Conservation (phyloP, 306 rosid genomes). For the Sophora flavescens region DNA sequence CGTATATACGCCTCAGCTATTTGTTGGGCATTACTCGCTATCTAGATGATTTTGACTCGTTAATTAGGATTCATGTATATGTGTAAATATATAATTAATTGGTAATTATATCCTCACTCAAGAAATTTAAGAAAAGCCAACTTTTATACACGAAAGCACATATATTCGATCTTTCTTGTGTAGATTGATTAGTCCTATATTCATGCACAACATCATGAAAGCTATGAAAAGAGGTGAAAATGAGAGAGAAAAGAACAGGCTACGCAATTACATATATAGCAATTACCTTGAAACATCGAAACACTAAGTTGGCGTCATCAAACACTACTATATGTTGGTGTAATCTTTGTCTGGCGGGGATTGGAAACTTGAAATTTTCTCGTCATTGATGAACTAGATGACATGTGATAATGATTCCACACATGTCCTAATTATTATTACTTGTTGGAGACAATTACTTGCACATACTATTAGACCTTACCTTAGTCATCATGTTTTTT, state of each 20-base stretch:
- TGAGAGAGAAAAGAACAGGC: background rate
- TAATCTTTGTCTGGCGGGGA: constrained; percentile 37
- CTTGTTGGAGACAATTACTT: constrained; percentile 17
- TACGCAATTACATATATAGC: constrained; percentile 36
- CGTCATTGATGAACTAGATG: constrained; percentile 47
- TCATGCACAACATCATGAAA: constrained; percentile 41
- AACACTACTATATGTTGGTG: background rate
- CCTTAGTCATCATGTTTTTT: constrained; percentile 21
- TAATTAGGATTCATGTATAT: constrained; percentile 29
- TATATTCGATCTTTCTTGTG: constrained; percentile 38
- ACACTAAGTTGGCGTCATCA: constrained; percentile 29
- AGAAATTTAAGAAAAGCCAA: constrained; percentile 19
- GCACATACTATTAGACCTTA: constrained; percentile 22
- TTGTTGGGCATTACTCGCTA: constrained; percentile 48
- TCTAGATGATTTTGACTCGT: constrained; percentile 49
- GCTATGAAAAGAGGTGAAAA: constrained; percentile 10
- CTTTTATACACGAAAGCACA: constrained; percentile 30
- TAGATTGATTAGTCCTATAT: constrained; percentile 34
- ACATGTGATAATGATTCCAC: constrained; percentile 50
- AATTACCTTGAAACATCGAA: constrained; percentile 41
- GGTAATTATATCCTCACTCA: constrained; percentile 16
- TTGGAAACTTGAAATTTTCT: constrained; percentile 26
- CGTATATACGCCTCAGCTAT: constrained; percentile 24
- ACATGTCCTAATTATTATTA: constrained; percentile 32
- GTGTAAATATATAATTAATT: constrained; percentile 26